These are phyloP conservation scores for Podila verticillata DNA, from an alignment of 192 early-diverging fungal species.

Conservation along the genomic window DNA sequence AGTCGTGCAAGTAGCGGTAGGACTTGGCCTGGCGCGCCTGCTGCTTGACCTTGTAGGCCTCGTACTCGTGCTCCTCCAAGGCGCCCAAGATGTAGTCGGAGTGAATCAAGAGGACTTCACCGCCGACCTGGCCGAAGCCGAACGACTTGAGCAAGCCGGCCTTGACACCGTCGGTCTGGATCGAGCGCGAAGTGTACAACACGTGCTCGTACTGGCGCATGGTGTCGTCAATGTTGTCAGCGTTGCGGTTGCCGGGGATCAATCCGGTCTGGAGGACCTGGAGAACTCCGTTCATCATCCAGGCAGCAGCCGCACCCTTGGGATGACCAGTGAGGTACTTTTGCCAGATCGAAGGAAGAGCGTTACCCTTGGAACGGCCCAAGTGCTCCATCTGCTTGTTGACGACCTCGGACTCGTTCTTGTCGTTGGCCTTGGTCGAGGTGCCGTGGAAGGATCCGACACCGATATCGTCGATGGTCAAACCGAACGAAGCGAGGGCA, in stretches of 20 bases:
- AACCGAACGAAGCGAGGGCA: constrained; percentile 86
- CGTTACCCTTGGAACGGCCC: constrained; percentile 85
- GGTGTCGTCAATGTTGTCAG: constrained; percentile 83
- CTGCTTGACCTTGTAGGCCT: constrained; percentile 74
- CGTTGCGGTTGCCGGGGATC: constrained; percentile 93
- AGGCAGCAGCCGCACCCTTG: constrained; percentile 95
- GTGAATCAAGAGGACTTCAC: constrained; percentile 87
- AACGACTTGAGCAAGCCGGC: constrained; percentile 93
- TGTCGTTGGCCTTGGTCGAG: constrained; percentile 93
- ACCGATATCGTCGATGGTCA: constrained; percentile 92
- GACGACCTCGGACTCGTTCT: constrained; percentile 90
- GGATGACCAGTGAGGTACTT: constrained; percentile 97
- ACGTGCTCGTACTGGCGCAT: constrained; percentile 82
- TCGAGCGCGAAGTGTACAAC: constrained; percentile 84
- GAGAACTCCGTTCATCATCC: constrained; percentile 95
- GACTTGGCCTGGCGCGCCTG: constrained; percentile 77
- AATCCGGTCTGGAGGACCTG: constrained; percentile 87
- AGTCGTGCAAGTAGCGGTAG: constrained; percentile 93
- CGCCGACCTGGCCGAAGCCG: constrained; percentile 96
- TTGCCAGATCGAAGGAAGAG: constrained; percentile 85
- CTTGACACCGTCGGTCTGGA: constrained; percentile 91
- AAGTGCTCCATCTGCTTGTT: constrained; percentile 88
- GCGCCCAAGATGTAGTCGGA: constrained; percentile 87
- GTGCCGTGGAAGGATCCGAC: constrained; percentile 97
- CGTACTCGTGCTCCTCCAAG: constrained; percentile 74